Evolutionary conservation across 202 grass and related monocot species (phyloP).

Genomic region (Brachypodium distachyon): DNA sequence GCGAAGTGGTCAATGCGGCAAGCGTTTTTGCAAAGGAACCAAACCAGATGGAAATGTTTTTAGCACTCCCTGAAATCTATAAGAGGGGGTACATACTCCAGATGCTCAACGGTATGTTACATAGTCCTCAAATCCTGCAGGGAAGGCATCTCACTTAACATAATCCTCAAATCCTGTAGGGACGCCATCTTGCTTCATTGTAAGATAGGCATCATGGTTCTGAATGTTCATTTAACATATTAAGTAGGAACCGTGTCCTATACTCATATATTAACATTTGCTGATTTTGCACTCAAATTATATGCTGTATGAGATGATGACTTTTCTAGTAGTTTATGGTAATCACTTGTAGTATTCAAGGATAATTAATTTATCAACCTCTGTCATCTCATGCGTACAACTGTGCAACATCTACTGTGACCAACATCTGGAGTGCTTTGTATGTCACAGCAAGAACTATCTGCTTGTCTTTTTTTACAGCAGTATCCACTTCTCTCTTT

Average conservation of each 20-base stretch:
- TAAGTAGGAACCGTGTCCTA: neutral
- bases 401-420: neutral
- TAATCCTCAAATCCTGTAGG: neutral
- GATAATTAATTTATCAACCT: neutral
- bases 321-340: neutral
- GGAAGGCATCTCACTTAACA: neutral
- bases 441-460: neutral
- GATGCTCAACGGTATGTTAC: slow-evolving; percentile 23
- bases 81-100: slow-evolving; percentile 39
- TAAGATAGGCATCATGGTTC: neutral
- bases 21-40: slow-evolving; percentile 40
- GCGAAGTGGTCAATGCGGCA: slow-evolving; percentile 25
- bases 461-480: too few species aligned
- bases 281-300: too few species aligned
- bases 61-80: slow-evolving; percentile 35
- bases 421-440: neutral
- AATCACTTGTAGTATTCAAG: neutral
- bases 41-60: slow-evolving; percentile 50
- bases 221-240: neutral
- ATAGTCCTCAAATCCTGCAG: neutral
- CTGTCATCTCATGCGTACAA: neutral
- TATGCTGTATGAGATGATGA: neutral
- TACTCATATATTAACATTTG: too few species aligned
- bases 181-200: neutral
- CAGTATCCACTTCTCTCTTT: too few species aligned